Conservation (phyloP, 257 asterid genomes). For the Solanum tarijense region DNA sequence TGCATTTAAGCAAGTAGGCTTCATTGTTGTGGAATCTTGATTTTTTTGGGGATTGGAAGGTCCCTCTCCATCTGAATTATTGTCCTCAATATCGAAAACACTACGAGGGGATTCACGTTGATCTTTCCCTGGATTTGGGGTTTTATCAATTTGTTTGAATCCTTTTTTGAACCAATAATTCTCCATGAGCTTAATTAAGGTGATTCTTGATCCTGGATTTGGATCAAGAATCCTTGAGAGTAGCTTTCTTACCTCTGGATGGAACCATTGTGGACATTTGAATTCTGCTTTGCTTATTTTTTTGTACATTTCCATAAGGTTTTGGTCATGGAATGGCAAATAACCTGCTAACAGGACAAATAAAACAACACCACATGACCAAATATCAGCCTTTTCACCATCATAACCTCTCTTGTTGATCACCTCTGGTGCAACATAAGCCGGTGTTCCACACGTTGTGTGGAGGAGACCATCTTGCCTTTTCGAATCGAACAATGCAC, state of each 20-base stretch:
- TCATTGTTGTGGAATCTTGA: slow-evolving; percentile 6
- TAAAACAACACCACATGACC: slow-evolving; percentile 88
- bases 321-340: slow-evolving; percentile 72
- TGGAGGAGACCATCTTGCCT: slow-evolving; percentile 85
- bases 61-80: slow-evolving; percentile 25
- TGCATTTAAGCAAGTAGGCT: slow-evolving; percentile 48
- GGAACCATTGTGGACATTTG: slow-evolving; percentile 82
- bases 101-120: slow-evolving; percentile 23
- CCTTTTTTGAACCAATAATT: slow-evolving; percentile 73
- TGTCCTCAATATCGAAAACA: slow-evolving; percentile 16
- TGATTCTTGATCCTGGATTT: slow-evolving; percentile 43
- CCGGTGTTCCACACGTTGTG: slow-evolving; percentile 92
- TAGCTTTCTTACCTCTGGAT: slow-evolving; percentile 56
- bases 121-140: slow-evolving; percentile 6
- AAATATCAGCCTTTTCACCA: slow-evolving; percentile 82
- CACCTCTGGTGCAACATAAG: slow-evolving; percentile 95
- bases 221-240: slow-evolving; percentile 73
- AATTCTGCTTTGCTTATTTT: slow-evolving; percentile 65
- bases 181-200: slow-evolving; percentile 55
- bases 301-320: slow-evolving; percentile 67
- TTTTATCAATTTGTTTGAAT: slow-evolving; percentile 25
- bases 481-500: slow-evolving; percentile 58
- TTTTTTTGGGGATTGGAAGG: slow-evolving; percentile 4
- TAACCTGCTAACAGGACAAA: slow-evolving; percentile 77
- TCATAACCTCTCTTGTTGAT: slow-evolving; percentile 62